Percentiles rank a stretch among this genome's conserved stretches.
Evolutionary conservation across 306 rosid genomes (phyloP).

Genomic region (Ormosia emarginata): DNA sequence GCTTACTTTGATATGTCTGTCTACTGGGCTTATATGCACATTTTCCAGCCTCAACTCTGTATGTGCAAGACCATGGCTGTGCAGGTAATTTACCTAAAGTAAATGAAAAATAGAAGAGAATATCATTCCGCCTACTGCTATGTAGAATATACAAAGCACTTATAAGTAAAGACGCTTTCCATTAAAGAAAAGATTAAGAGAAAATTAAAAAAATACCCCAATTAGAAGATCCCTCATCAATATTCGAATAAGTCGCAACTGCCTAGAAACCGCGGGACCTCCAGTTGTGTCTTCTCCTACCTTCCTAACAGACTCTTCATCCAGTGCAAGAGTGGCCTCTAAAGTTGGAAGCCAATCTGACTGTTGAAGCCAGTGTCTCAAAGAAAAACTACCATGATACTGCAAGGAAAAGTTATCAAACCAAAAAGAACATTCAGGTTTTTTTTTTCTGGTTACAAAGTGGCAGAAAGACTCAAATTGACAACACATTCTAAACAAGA

Average conservation of each 20-base stretch:
- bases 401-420: constrained; percentile 32
- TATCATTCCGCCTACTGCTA: constrained; percentile 18
- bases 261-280: constrained; percentile 92
- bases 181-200: not conserved
- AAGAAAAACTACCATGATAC: constrained; percentile 98
- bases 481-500: constrained; percentile 6
- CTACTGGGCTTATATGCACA: constrained; percentile 94
- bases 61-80: constrained; percentile 98
- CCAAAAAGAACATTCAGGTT: not conserved
- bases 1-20: constrained; percentile 95
- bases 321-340: constrained; percentile 96
- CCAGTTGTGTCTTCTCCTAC: constrained; percentile 89
- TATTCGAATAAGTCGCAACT: constrained; percentile 71
- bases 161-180: not conserved
- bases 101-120: constrained; percentile 26
- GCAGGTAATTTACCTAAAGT: constrained; percentile 88
- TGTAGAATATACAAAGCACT: not conserved
- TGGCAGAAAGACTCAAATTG: not conserved
- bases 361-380: constrained; percentile 94
- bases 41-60: constrained; percentile 94
- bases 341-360: constrained; percentile 98
- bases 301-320: constrained; percentile 87
- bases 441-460: not conserved
- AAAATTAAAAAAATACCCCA: constrained; percentile 50
- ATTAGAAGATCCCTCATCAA: constrained; percentile 98